Percentiles rank a stretch among this genome's conserved stretches.
Evolutionary conservation across 257 asterid species (phyloP).

Genomic region (Linderniella brevidens): DNA sequence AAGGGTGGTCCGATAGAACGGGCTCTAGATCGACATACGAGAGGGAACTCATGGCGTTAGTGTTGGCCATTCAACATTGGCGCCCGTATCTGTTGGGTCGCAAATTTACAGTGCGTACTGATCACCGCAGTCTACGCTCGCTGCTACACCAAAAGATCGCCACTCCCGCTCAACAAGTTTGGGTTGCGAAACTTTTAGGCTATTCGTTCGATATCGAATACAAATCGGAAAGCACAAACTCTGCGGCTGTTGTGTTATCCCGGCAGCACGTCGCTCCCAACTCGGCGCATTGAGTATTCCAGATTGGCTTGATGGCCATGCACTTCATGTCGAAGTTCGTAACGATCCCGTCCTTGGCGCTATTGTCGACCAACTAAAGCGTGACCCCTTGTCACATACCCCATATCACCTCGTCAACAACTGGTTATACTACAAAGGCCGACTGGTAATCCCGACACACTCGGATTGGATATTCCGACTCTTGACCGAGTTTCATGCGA

Average conservation of each 20-base stretch:
- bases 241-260: background rate
- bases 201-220: background rate
- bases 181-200: background rate
- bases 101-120: background rate
- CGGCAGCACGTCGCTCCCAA: background rate
- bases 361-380: background rate
- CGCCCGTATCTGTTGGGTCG: background rate
- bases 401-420: no score
- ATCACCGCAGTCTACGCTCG: background rate
- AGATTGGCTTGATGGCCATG: background rate
- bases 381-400: background rate
- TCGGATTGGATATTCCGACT: no score
- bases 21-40: background rate
- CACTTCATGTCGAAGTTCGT: background rate
- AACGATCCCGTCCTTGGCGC: no score
- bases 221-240: background rate
- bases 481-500: no score
- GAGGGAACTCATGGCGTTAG: background rate
- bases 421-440: background rate
- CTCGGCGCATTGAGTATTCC: background rate
- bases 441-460: background rate
- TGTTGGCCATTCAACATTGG: slow-evolving; percentile 2
- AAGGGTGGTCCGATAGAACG: background rate
- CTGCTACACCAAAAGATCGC: background rate
- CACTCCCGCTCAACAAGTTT: background rate